A percentile compares a stretch with the other conserved stretches of the same genome.
Evolutionary conservation across 2,329 filamentous ascomycete species (phyloP).

Genomic region (Sodiomyces alkalinus): DNA sequence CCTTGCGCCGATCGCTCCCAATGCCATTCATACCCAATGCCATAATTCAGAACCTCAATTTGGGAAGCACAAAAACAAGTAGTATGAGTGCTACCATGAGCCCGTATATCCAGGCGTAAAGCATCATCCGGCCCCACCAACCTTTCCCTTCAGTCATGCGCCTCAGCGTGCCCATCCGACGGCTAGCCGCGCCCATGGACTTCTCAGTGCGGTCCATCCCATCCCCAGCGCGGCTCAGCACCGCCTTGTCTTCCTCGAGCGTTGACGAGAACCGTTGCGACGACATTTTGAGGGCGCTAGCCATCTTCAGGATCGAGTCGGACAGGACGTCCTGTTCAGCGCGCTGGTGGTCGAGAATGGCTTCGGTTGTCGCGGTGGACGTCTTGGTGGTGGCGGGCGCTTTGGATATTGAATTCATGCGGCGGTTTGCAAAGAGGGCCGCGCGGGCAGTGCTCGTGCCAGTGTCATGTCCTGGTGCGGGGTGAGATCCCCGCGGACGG

Average conservation of each 20-base stretch:
- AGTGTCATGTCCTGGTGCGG: conserved; percentile 3
- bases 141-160: conserved; percentile 78
- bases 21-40: not conserved
- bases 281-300: conserved; percentile 59
- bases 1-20: no score
- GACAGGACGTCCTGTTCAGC: conserved; percentile 74
- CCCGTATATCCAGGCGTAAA: conserved; percentile 73
- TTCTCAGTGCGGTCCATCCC: conserved; percentile 64
- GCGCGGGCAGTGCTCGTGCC: conserved; percentile 23
- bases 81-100: conserved; percentile 65
- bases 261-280: conserved; percentile 56
- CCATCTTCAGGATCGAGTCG: conserved; percentile 66
- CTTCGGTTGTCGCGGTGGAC: conserved; percentile 45
- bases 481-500: conserved; percentile 15
- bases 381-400: conserved; percentile 18
- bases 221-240: conserved; percentile 54
- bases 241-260: conserved; percentile 56
- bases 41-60: conserved; percentile 57
- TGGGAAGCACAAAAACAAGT: conserved; percentile 75
- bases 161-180: conserved; percentile 61
- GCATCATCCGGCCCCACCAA: conserved; percentile 69
- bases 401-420: conserved; percentile 12
- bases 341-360: conserved; percentile 61
- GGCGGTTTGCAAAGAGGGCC: conserved; percentile 27
- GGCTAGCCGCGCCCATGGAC: conserved; percentile 61